These are phyloP conservation scores for Beauveria bassiana DNA, from an alignment of 2,329 filamentous ascomycete species.

Conservation along the genomic window DNA sequence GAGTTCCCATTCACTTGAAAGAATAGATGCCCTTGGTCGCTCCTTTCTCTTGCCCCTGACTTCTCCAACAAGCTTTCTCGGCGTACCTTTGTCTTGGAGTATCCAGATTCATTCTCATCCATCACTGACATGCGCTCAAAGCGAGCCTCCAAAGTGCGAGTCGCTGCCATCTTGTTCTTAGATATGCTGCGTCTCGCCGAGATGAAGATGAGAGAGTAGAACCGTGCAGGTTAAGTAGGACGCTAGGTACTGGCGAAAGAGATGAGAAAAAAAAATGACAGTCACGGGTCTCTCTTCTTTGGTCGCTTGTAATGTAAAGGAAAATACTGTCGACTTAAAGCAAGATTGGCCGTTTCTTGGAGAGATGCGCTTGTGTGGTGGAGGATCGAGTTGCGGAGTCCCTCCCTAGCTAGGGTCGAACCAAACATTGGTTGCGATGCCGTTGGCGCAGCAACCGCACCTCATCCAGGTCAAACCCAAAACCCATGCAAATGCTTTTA, in stretches of 20 bases:
- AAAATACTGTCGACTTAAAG: not conserved
- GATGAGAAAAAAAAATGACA: not conserved
- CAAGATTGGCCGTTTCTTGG: not conserved
- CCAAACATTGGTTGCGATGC: slow-evolving; percentile 1
- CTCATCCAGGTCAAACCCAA: not conserved
- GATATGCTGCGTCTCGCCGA: not conserved
- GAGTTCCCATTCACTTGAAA: not conserved
- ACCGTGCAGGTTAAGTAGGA: not conserved
- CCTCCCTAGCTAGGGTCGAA: not conserved
- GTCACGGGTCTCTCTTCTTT: not conserved
- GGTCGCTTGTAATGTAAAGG: not conserved
- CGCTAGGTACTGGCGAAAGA: not conserved
- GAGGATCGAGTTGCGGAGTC: slow-evolving; percentile 4
- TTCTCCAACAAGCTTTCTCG: not conserved
- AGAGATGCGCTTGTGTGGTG: not conserved
- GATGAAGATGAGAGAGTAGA: not conserved
- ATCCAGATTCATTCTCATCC: slow-evolving; percentile 70
- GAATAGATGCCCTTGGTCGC: not conserved
- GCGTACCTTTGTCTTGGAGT: slow-evolving; percentile 71
- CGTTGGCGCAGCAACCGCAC: slow-evolving; percentile 2
- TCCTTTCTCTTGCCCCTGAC: not conserved
- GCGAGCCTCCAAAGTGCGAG: slow-evolving; percentile 72
- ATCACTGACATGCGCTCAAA: slow-evolving; percentile 86
- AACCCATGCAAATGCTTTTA: not conserved
- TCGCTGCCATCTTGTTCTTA: slow-evolving; percentile 38